Evolutionary conservation across 345 rosid species (phyloP).

Genomic region (Citrus trifoliata): DNA sequence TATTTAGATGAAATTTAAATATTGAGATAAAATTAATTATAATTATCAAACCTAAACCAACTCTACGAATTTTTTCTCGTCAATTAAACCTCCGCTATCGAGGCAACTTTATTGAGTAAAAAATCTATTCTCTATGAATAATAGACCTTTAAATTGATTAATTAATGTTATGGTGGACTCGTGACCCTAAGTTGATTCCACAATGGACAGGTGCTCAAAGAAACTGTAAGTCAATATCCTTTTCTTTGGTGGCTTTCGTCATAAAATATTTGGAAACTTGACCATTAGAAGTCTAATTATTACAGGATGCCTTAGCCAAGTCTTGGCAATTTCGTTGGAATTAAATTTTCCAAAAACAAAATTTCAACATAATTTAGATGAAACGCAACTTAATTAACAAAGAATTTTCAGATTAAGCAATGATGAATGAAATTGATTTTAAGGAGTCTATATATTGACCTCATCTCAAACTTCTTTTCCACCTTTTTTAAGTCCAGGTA

Average conservation of each 20-base stretch:
- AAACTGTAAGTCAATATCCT: neutral
- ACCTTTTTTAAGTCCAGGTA: neutral
- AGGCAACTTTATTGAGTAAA: too few relatives aligned
- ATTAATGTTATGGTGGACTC: neutral
- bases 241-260: neutral
- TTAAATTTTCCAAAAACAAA: neutral
- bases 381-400: neutral
- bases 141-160: neutral
- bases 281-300: neutral
- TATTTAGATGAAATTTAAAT: too few relatives aligned
- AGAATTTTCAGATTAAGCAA: neutral
- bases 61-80: neutral
- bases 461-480: neutral
- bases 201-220: neutral
- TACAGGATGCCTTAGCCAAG: neutral
- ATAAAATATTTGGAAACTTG: neutral
- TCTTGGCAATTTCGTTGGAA: neutral
- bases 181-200: neutral
- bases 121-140: too few relatives aligned
- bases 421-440: conserved; percentile 1
- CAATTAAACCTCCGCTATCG: too few relatives aligned
- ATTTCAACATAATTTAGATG: neutral
- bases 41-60: neutral
- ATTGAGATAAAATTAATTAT: too few relatives aligned
- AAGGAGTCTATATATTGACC: neutral